Evolutionary conservation across 208 protist species (phyloP), one percentile per base, ranked within the genome.

Genomic region (Acanthamoeba royreba): DNA sequence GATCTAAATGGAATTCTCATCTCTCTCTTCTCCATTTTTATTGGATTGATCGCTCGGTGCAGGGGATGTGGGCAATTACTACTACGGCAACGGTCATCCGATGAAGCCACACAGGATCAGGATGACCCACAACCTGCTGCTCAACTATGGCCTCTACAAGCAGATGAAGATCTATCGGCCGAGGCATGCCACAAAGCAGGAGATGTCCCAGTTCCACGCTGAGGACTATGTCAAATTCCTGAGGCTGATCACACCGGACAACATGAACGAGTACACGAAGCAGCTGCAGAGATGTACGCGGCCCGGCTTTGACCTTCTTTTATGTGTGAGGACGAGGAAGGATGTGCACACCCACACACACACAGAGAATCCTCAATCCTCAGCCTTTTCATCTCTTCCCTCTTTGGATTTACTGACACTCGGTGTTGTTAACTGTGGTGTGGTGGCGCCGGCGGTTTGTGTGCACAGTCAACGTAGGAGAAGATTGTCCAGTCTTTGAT

Each of bases 401-500:
- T 74, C 19, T 31, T 74, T 43, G 31, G 35, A 63, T 91, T 46
- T 7, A 45, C 0, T 40, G 77, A 4, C 46, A 66, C 28, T 77
- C 28, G 40, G 28, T 15, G 17, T 9, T 72, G 63, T 31, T 19
- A 40, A 31, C 13, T 52, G 66, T n/a, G n/a, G n/a, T n/a, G 7
- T 88, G 33, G 94, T 69, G 49, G 4, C 83, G 28, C 42, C 31
- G 19, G 15, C 58, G 4, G 19, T n/a, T n/a, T n/a, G n/a, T n/a
- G n/a, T n/a, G n/a, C 17, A 42, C 74, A 95, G 93, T 97, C 90
- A 98, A 98, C 94, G 96, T 98, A 11, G 96, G 94, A 61, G 98
- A 98, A 43, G 98, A 99, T 96, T 99, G 98, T 89, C 98, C 98
- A 3, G 96, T 98, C 28, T 99, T 99, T 95, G 96, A 98, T 69